Base-by-base conservation (phyloP, 345 rosid genomes). In the Barbarea vulgaris region DNA sequence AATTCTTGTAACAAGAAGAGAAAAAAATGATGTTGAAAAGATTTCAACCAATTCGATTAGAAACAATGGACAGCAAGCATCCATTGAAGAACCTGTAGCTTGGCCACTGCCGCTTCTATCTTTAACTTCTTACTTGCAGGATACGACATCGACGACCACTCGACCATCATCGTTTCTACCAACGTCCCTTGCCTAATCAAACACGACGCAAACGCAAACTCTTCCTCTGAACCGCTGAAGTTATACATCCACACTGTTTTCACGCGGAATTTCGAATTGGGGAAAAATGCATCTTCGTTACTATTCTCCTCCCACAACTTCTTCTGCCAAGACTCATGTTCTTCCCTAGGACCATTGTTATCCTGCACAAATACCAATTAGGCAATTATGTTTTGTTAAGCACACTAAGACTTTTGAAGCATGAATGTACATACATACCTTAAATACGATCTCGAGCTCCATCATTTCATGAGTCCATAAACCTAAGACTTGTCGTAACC, bases 111-210 rank as follows among this genome's bases (percentile, higher is more conserved):
- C 12, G n/a, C 11, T 37, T 53, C 62, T 5, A 68, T 39, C 24
- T 68, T 22, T 14, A 53, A 5, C 25, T 37, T 53, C 9, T 65
- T 90, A 18, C 81, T 88, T 77, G 12, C 83, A 0, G 79, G 79
- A 37, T 11, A 25, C 12, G 82, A 83, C 54, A 85, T 85, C 0
- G 78, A 88, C 51, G 13, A 37, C 15, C 0, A 39, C 15, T 19
- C 81, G 9, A 80, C 84, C 53, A 86, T 58, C 18, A 70, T 13
- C 15, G 15, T 58, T 1, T 46, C 21, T 9, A 30, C 11, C 22
- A 70, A 46, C 4, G 11, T 44, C 15, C 41, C 2, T 44, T 57
- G 74, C 22, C n/a, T 57, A 5, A 69, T 22, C 30, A 56, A 56
- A 18, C 15, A 14, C 22, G 74, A 42, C 14, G 42, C 65, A 0